Evolutionary conservation across 345 rosid species (phyloP).

Genomic region (Hevea brasiliensis): DNA sequence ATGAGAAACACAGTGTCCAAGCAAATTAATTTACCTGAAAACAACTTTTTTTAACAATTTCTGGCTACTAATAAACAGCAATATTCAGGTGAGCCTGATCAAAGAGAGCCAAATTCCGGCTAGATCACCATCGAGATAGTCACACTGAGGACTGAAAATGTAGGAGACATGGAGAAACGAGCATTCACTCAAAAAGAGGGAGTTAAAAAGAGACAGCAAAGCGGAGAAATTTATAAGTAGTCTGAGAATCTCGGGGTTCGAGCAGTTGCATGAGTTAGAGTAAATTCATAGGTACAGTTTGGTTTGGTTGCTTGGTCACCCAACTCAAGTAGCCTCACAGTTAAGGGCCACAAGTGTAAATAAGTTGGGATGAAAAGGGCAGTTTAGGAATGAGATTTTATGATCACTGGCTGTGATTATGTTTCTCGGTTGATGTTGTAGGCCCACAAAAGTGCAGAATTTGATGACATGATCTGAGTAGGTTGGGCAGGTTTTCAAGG

Average conservation of each 20-base stretch:
- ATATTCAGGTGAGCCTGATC: not conserved
- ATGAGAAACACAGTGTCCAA: not conserved
- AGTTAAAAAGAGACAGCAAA: not conserved
- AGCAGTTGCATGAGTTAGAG: not conserved
- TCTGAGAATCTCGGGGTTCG: constrained; percentile 8
- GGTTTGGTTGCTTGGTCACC: not conserved
- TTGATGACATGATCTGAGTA: not conserved
- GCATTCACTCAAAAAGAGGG: not conserved
- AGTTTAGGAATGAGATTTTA: not conserved
- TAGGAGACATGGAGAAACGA: not conserved
- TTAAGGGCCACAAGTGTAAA: not conserved
- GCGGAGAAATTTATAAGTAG: not conserved
- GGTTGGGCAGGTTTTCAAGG: too few relatives aligned
- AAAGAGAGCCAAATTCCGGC: not conserved
- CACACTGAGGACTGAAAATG: not conserved
- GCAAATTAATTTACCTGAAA: constrained; percentile 13
- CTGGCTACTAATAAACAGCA: not conserved
- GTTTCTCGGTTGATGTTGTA: not conserved
- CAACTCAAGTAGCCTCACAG: not conserved
- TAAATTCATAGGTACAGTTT: not conserved
- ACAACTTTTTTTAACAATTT: too few relatives aligned
- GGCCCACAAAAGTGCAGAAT: not conserved
- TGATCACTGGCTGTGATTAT: not conserved
- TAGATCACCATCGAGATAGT: not conserved
- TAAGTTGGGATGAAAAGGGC: not conserved